Evolutionary conservation across 495 filamentous ascomycete genomes (phyloP), one percentile per base, ranked within the genome.

Genomic region (Penicillium mononematosum): DNA sequence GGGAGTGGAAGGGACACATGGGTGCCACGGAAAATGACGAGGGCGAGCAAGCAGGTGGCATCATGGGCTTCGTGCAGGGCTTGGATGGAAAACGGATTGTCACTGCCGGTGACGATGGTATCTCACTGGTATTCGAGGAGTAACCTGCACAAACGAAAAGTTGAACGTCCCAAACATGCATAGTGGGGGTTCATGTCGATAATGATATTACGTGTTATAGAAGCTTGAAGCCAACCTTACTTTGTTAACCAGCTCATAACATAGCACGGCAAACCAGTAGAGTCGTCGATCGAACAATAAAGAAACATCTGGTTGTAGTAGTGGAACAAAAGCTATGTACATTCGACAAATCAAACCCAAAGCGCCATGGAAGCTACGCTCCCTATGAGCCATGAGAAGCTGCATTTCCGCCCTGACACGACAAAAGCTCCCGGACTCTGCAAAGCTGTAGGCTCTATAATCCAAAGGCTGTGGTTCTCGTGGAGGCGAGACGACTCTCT

Each of bases 101-200:
- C 12, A 97, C 92, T 17, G 92, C 90, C 4, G 92, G 92, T 25
- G 92, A 97, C 77, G 92, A 97, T 73, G 84, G 83, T 12, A 75
- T 92, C 45, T 74, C 81, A 36, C 70, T 91, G 63, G 81, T 91
- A 7, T 91, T 91, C 66, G 86, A 89, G 66, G 69, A 75, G 24
- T 70, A 69, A 14, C 7, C 7, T 2, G 34, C 5, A 17, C 47
- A 45, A 32, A 29, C 27, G 27, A 44, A 24, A 45, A 54, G 17
- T n/a, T 44, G 31, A 31, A 54, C 31, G 16, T 25, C 29, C 20
- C 29, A 34, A 34, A 34, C n/a, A 43, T 53, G 27, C 39, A 53
- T 46, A 47, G 52, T 55, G 20, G 53, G 44, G 20, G 12, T 29
- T 55, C 29, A 55, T 55, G 53, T 47, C 53, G 32, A 55, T 55